Evolutionary conservation across 148 eudicot genomes (phyloP), one percentile per base, ranked within the genome.

Genomic region (Vaccinium corymbosum): DNA sequence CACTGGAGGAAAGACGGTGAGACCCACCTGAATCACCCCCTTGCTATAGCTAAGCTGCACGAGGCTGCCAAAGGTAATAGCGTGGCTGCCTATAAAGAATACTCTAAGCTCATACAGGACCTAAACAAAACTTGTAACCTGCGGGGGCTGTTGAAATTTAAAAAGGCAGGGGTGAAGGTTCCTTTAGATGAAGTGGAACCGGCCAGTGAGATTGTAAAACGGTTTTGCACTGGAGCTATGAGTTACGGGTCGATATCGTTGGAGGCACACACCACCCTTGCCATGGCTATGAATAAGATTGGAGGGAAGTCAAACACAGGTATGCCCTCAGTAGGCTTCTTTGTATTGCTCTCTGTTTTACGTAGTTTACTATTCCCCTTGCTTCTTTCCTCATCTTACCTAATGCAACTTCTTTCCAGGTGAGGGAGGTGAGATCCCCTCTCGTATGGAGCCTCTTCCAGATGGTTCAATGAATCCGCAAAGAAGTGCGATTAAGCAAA

Each of bases 1-100:
- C 99, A 97, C 86, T 97, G 99, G 99, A 94, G 99, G 87, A 95
- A 95, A 89, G 94, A 89, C 73, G 99, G 99, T 77, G 99, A 97
- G 79, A 83, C 93, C 82, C 99, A 97, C 87, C 90, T 97, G 32
- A 97, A 97, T 59, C 98, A 97, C 73, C 99, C 99, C 49, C 91
- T 97, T 74, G 98, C 98, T 61, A 97, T 97, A 29, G 94, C 99
- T 62, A 97, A 97, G 88, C 88, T 97, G 88, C 98, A 95, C 81
- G 99, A 97, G 86, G 99, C 99, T 88, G 91, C 99, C 72, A 87
- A 87, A 87, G 83, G 92, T 19, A 95, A 95, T 61, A 97, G 98
- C 80, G 98, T 95, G 74, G 98, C 89, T 53, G 99, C 96, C 19
- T 97, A 97, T 84, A 95, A 95, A 85, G 99, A 97, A 75, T 97